These are phyloP conservation scores for Huntiella abstrusa DNA, from an alignment of 2,329 filamentous ascomycete species.

Conservation along the genomic window DNA sequence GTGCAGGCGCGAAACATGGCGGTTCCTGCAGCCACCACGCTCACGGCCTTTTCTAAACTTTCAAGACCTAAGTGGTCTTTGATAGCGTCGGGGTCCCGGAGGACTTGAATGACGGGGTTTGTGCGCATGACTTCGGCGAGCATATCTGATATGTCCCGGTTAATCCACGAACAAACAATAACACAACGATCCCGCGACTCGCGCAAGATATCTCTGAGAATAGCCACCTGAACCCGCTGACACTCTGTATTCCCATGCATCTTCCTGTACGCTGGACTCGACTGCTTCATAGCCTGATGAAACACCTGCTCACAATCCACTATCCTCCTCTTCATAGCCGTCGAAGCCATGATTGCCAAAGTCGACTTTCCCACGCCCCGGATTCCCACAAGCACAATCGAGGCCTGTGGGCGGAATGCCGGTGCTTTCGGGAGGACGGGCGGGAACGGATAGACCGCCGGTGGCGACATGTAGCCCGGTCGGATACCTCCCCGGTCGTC, in stretches of 20 bases:
- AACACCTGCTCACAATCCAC: conserved; percentile 53
- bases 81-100: conserved; percentile 46
- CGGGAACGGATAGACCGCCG: too few species aligned
- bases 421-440: background rate
- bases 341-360: conserved; percentile 55
- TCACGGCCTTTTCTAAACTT: conserved; percentile 35
- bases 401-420: conserved; percentile 40
- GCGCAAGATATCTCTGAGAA: conserved; percentile 40
- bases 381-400: conserved; percentile 54
- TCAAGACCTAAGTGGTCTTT: conserved; percentile 40
- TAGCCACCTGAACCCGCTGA: conserved; percentile 40
- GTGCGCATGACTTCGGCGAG: conserved; percentile 42
- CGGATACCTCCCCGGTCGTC: too few species aligned
- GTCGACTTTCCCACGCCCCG: conserved; percentile 60
- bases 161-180: conserved; percentile 56
- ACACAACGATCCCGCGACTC: conserved; percentile 42
- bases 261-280: conserved; percentile 44
- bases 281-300: conserved; percentile 40
- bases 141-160: conserved; percentile 39
- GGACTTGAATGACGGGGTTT: conserved; percentile 53
- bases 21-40: conserved; percentile 37
- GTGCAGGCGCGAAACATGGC: conserved; percentile 45
- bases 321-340: conserved; percentile 47
- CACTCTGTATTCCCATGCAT: conserved; percentile 42
- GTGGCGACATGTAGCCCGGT: too few species aligned